phyloP scores from a whole-genome alignment of 1,284 basidiomycete species.

The Leccinum subatratum region DNA sequence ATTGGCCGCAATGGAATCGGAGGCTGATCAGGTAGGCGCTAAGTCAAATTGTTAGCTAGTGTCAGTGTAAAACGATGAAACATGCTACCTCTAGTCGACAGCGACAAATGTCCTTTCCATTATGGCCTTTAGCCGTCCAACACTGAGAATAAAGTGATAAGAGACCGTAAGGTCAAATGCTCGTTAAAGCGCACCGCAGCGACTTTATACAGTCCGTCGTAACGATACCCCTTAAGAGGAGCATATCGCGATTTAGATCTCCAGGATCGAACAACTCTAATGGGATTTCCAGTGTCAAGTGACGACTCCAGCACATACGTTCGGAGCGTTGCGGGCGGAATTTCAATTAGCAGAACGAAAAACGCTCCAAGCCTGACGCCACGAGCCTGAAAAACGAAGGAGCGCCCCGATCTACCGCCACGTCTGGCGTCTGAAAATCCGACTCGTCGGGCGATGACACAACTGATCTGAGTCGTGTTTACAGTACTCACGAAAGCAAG shows the following conservation, averaged over 20 bases:
- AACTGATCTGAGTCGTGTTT: no score
- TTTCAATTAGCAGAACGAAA: no score
- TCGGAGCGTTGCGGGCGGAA: no score
- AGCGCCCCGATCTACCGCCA: no score
- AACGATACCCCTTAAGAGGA: constrained; percentile 23
- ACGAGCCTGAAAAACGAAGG: no score
- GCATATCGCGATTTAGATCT: constrained; percentile 23
- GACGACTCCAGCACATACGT: constrained; percentile 9
- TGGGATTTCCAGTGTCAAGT: constrained; percentile 14
- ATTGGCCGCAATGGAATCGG: constrained; percentile 17
- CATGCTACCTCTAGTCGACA: constrained; percentile 26
- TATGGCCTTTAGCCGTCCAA: constrained; percentile 21
- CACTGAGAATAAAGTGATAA: constrained; percentile 12
- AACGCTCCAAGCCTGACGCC: no score
- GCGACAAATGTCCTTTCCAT: constrained; percentile 22
- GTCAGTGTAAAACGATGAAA: neutral
- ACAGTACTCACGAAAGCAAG: no score
- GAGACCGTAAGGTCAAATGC: neutral
- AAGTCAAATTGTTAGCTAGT: neutral
- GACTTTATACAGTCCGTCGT: constrained; percentile 27
- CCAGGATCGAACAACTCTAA: constrained; percentile 28
- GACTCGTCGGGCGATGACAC: no score
- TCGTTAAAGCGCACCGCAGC: constrained; percentile 12
- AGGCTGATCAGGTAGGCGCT: constrained; percentile 28
- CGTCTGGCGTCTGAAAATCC: no score